phyloP scores from a whole-genome alignment of 75 land plant genomes.

The Pinus taeda region DNA sequence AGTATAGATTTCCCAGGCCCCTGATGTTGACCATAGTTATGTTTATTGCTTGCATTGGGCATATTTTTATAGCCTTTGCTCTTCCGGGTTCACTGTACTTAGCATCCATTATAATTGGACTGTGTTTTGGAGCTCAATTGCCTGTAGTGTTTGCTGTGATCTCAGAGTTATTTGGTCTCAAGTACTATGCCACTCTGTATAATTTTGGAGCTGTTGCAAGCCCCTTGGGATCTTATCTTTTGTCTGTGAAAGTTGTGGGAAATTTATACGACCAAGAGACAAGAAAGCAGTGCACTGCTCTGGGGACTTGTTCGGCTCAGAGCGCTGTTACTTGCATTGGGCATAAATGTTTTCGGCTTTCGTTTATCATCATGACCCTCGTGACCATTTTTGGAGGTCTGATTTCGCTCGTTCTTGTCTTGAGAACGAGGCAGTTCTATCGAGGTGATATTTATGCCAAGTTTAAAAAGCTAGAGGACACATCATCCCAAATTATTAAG shows the following conservation, averaged over 20 bases:
- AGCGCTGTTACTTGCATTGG: conserved; percentile 24
- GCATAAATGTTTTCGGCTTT: conserved; percentile 12
- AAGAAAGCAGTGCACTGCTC: conserved; percentile 8
- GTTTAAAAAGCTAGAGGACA: conserved; percentile 2
- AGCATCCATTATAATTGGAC: conserved; percentile 54
- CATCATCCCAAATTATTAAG: too few species aligned
- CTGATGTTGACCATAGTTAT: too few species aligned
- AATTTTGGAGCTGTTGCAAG: too few species aligned
- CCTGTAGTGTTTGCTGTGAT: conserved; percentile 12
- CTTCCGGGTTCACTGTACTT: not conserved
- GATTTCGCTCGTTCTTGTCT: conserved; percentile 38
- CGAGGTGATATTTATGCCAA: conserved; percentile 41
- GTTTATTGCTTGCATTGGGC: too few species aligned
- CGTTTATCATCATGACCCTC: conserved; percentile 34
- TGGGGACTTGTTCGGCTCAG: not conserved
- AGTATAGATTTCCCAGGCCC: too few species aligned
- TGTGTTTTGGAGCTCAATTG: conserved; percentile 64
- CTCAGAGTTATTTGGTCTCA: conserved; percentile 39
- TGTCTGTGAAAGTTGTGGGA: too few species aligned
- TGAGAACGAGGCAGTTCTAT: conserved; percentile 54
- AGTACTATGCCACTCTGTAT: conserved; percentile 35
- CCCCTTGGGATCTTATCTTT: too few species aligned
- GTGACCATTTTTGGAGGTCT: conserved; percentile 34
- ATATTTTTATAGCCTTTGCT: too few species aligned
- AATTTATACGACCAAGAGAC: too few species aligned